phyloP scores from a whole-genome alignment of 192 early-diverging fungal species.

The Chytriomyces sp. region DNA sequence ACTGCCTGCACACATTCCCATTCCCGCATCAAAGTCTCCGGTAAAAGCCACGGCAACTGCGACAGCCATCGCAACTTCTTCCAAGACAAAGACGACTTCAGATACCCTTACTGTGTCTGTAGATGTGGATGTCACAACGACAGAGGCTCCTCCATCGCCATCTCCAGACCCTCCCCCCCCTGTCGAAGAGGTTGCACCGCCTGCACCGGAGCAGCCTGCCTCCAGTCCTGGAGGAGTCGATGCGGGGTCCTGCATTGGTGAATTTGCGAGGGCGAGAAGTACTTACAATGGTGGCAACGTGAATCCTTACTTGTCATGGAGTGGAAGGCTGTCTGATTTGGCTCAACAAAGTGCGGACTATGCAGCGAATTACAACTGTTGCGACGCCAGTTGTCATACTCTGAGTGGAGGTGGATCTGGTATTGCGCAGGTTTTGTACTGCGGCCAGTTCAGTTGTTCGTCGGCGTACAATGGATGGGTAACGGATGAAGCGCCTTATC shows the following conservation, averaged over 20 bases:
- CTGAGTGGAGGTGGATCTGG: background rate
- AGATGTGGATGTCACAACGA: too few relatives aligned
- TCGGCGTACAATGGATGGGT: background rate
- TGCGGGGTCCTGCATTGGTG: background rate
- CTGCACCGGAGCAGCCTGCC: background rate
- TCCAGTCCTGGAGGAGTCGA: slow-evolving; percentile 13
- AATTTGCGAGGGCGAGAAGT: slow-evolving; percentile 2
- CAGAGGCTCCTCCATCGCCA: too few relatives aligned
- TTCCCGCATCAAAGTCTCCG: background rate
- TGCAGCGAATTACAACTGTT: slow-evolving; percentile 11
- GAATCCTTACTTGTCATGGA: slow-evolving; percentile 5
- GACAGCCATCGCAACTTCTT: background rate
- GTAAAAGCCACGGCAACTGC: background rate
- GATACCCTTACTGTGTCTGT: background rate
- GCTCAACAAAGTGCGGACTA: slow-evolving; percentile 21
- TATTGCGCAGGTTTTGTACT: background rate
- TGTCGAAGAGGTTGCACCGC: background rate
- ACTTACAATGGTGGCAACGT: background rate
- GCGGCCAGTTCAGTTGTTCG: background rate
- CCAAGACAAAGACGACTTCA: background rate
- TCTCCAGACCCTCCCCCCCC: background rate
- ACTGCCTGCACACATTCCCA: background rate
- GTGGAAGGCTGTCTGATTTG: background rate
- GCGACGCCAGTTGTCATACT: slow-evolving; percentile 26
- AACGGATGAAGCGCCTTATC: background rate